Evolutionary conservation across 2,329 filamentous ascomycete species (phyloP).

Genomic region (Fusarium miscanthi): DNA sequence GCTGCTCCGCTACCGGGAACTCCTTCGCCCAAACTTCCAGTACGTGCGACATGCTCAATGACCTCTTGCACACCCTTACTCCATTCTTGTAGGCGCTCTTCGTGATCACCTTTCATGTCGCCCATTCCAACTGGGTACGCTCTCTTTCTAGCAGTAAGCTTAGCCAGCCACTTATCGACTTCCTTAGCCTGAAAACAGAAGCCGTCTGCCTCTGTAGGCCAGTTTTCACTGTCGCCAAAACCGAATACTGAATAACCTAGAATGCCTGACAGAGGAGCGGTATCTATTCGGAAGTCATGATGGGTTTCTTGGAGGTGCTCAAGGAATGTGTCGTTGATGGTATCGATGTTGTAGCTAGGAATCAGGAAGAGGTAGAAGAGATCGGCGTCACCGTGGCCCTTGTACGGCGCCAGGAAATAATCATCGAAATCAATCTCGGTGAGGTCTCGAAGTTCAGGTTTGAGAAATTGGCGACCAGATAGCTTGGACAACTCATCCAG

Average conservation of each 20-base stretch:
- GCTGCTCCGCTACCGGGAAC: slow-evolving; percentile 85
- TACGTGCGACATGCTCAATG: slow-evolving; percentile 71
- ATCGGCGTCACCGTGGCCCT: slow-evolving; percentile 64
- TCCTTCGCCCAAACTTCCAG: slow-evolving; percentile 69
- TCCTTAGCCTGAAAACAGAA: slow-evolving; percentile 94
- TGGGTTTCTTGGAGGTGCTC: slow-evolving; percentile 92
- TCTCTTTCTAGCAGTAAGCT: slow-evolving; percentile 84
- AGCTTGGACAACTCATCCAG: slow-evolving; percentile 61
- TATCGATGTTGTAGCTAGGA: slow-evolving; percentile 96
- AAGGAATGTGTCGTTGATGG: slow-evolving; percentile 87
- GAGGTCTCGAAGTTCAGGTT: slow-evolving; percentile 78
- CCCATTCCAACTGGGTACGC: slow-evolving; percentile 91
- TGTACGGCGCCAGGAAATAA: slow-evolving; percentile 84
- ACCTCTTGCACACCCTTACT: slow-evolving; percentile 77
- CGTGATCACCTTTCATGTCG: slow-evolving; percentile 81
- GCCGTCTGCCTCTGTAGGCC: slow-evolving; percentile 89
- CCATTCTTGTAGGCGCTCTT: slow-evolving; percentile 80
- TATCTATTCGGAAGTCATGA: slow-evolving; percentile 96
- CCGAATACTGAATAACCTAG: slow-evolving; percentile 95
- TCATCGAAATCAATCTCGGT: slow-evolving; percentile 93
- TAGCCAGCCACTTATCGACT: slow-evolving; percentile 97
- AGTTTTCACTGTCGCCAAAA: slow-evolving; percentile 89
- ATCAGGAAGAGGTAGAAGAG: slow-evolving; percentile 87
- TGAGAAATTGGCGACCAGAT: slow-evolving; percentile 55
- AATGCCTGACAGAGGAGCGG: slow-evolving; percentile 78